phyloP scores from a whole-genome alignment of 2,329 filamentous ascomycete genomes.

The Penicillium hordei region DNA sequence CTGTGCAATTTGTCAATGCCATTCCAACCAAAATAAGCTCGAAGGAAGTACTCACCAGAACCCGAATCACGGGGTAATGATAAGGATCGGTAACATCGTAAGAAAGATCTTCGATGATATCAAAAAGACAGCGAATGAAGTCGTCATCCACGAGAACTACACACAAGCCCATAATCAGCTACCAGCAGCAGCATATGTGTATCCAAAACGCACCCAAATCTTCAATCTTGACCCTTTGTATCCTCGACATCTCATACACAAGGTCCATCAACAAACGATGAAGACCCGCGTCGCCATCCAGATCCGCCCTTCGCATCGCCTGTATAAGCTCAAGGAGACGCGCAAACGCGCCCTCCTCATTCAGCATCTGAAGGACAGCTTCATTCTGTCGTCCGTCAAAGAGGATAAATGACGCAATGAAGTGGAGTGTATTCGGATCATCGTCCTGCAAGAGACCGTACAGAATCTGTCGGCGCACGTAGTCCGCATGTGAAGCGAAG shows the following conservation, averaged over 20 bases:
- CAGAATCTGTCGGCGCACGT: slow-evolving; percentile 89
- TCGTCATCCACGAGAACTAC: slow-evolving; percentile 65
- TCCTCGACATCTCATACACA: slow-evolving; percentile 93
- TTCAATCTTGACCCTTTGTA: slow-evolving; percentile 74
- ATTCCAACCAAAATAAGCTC: background rate
- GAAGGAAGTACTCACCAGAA: slow-evolving; percentile 64
- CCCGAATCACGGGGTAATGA: slow-evolving; percentile 91
- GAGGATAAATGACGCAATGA: slow-evolving; percentile 79
- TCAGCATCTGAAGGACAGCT: slow-evolving; percentile 79
- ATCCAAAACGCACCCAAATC: slow-evolving; percentile 66
- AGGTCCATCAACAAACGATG: slow-evolving; percentile 82
- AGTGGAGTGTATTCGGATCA: slow-evolving; percentile 73
- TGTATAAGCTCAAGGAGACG: slow-evolving; percentile 80
- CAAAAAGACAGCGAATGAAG: slow-evolving; percentile 80
- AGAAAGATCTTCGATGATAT: slow-evolving; percentile 82
- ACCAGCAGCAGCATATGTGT: background rate
- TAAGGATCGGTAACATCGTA: slow-evolving; percentile 89
- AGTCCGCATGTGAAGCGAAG: slow-evolving; percentile 73
- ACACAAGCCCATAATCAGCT: slow-evolving; percentile 8
- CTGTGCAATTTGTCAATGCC: slow-evolving; percentile 45
- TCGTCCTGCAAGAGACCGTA: slow-evolving; percentile 88
- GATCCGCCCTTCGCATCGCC: slow-evolving; percentile 57
- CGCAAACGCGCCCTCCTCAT: slow-evolving; percentile 78
- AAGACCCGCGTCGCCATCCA: slow-evolving; percentile 54
- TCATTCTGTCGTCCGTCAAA: slow-evolving; percentile 82